These are phyloP conservation scores for Mycena pura DNA, from an alignment of 768 basidiomycete species.

Conservation along the genomic window DNA sequence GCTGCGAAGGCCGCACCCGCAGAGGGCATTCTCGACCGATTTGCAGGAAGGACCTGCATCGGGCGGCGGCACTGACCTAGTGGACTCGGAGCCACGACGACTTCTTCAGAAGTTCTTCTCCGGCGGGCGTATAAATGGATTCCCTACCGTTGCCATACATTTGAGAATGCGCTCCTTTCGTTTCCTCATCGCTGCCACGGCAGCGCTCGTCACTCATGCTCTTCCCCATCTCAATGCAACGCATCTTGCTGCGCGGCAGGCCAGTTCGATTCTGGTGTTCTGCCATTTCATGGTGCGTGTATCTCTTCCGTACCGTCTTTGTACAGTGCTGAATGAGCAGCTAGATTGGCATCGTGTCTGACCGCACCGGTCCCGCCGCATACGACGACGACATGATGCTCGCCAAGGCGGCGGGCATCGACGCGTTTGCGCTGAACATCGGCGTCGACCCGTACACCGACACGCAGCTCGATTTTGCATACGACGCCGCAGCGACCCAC, in stretches of 20 bases:
- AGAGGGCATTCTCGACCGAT: no score
- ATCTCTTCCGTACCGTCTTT: no score
- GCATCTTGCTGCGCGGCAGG: not conserved
- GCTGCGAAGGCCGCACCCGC: no score
- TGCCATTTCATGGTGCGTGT: conserved; percentile 1
- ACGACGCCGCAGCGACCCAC: conserved; percentile 41
- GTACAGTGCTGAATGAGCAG: no score
- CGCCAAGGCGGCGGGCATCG: conserved; percentile 32
- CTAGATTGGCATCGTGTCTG: conserved; percentile 28
- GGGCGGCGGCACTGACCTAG: no score
- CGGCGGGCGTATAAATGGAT: no score
- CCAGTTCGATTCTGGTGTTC: not conserved
- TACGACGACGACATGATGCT: conserved; percentile 28
- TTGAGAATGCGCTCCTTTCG: no score
- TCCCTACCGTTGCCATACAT: no score
- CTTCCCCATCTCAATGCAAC: no score
- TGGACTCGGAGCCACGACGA: no score
- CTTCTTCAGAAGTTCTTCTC: no score
- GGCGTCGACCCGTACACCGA: conserved; percentile 49
- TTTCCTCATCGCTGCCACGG: not conserved
- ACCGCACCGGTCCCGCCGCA: conserved; percentile 21
- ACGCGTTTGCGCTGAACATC: conserved; percentile 55
- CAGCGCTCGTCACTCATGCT: not conserved
- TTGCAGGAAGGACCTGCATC: no score
- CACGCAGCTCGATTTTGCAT: conserved; percentile 43